Conservation (phyloP, 257 asterid genomes). For the Paraleonurus japonicus region DNA sequence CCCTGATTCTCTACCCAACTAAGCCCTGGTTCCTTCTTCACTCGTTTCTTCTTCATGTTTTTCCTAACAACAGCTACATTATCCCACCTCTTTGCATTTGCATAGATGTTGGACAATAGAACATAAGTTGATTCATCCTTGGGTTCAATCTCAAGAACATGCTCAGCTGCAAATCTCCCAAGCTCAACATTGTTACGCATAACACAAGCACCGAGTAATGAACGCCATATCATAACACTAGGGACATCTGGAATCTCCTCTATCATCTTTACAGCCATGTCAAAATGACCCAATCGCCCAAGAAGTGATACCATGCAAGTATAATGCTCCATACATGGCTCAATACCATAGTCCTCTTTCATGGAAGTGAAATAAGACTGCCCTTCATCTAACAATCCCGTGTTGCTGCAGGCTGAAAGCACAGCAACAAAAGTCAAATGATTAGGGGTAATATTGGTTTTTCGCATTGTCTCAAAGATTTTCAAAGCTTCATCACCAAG, state of each 20-base stretch:
- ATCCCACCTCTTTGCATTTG: slow-evolving; percentile 76
- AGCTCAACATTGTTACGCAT: slow-evolving; percentile 68
- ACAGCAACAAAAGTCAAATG: slow-evolving; percentile 79
- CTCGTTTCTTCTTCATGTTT: slow-evolving; percentile 67
- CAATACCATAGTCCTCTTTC: slow-evolving; percentile 59
- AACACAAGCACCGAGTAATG: slow-evolving; percentile 92
- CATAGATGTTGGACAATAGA: slow-evolving; percentile 74
- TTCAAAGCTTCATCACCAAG: slow-evolving; percentile 73
- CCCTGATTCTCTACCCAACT: slow-evolving; percentile 92
- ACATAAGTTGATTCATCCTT: slow-evolving; percentile 81
- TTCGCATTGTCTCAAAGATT: slow-evolving; percentile 58
- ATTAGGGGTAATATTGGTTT: slow-evolving; percentile 56
- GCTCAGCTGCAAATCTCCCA: slow-evolving; percentile 74
- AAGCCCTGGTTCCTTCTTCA: slow-evolving; percentile 90
- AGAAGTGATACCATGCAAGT: slow-evolving; percentile 90
- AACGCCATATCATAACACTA: slow-evolving; percentile 95
- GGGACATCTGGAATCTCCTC: slow-evolving; percentile 71
- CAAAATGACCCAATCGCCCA: slow-evolving; percentile 81
- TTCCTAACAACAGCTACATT: slow-evolving; percentile 68
- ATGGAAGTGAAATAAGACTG: slow-evolving; percentile 57
- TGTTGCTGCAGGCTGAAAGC: slow-evolving; percentile 92
- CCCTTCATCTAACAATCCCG: slow-evolving; percentile 76
- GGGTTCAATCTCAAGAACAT: slow-evolving; percentile 77
- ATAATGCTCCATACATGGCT: slow-evolving; percentile 85
- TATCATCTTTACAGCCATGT: slow-evolving; percentile 66